Evolutionary conservation across 768 basidiomycete species (phyloP).

Genomic region (Xerocomellus amylosporus): DNA sequence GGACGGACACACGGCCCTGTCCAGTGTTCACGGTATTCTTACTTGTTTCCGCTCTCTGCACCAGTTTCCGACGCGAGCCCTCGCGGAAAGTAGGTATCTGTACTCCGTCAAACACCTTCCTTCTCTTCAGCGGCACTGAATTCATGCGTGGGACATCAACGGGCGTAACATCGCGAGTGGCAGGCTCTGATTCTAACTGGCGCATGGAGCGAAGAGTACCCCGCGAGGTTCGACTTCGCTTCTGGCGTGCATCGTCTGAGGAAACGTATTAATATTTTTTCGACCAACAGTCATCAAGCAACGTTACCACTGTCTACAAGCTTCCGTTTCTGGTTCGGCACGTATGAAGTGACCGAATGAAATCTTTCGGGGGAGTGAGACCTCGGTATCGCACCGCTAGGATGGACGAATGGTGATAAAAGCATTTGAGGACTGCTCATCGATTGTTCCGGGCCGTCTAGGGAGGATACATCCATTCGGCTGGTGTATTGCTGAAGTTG

Average conservation of each 20-base stretch:
- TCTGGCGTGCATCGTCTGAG: conserved; percentile 18
- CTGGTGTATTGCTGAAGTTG: conserved; percentile 20
- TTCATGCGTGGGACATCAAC: conserved; percentile 14
- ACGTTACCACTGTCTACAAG: conserved; percentile 4
- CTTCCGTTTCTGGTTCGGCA: conserved; percentile 11
- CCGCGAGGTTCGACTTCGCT: conserved; percentile 22
- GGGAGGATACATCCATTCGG: neutral
- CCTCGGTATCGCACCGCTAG: neutral
- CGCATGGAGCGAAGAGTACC: conserved; percentile 11
- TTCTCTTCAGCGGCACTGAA: conserved; percentile 26
- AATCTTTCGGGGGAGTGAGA: neutral
- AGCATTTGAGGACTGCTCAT: neutral
- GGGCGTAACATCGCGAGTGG: conserved; percentile 21
- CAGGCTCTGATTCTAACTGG: conserved; percentile 31
- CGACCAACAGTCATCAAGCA: neutral
- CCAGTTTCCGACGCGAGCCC: conserved; percentile 11
- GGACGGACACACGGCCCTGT: neutral
- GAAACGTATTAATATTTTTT: conserved; percentile 4
- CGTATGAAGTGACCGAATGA: neutral
- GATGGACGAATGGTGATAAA: neutral
- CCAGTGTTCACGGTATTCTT: neutral
- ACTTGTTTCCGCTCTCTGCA: neutral
- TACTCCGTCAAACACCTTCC: conserved; percentile 30
- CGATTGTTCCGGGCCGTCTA: neutral
- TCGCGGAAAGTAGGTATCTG: conserved; percentile 27